phyloP scores from a whole-genome alignment of 176 grass and related monocot genomes.

The barley (Hordeum vulgare) region MorexV3_pseudomolecules_assembly NC_058524.1:450496864-450497363 shows the following conservation, averaged over 20 bases:
- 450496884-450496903: neutral
- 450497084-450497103: neutral
- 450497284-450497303: neutral
- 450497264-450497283: neutral
- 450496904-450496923: neutral
- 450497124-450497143: conserved; percentile 29
- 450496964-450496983: too few relatives aligned
- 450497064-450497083: neutral
- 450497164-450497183: conserved; percentile 77
- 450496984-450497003: too few relatives aligned
- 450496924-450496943: neutral
- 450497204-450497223: conserved; percentile 1
- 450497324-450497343: neutral
- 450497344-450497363: neutral
- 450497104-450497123: neutral
- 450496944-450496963: neutral
- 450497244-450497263: neutral
- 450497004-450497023: too few relatives aligned
- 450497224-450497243: neutral
- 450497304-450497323: neutral
- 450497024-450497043: neutral
- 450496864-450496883: neutral
- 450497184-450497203: conserved; percentile 80
- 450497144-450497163: conserved; percentile 91
- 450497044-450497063: neutral